These are phyloP conservation scores for Colletotrichum karsti DNA, from an alignment of 2,329 filamentous ascomycete species.

Conservation along the genomic window DNA sequence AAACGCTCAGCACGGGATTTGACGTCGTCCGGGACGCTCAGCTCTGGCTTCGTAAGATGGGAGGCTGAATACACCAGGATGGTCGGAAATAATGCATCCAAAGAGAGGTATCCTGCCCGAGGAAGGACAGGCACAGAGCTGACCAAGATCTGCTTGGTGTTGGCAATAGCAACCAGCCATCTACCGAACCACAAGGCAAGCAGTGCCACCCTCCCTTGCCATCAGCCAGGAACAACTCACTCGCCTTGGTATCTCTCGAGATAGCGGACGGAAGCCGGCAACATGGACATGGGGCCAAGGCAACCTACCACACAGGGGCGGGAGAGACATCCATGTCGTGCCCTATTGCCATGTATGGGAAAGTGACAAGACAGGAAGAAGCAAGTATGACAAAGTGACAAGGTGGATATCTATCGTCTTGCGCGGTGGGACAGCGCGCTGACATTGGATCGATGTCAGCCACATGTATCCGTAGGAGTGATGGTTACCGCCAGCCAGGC, in stretches of 20 bases:
- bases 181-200: not conserved
- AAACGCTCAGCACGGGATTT: not conserved
- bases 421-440: not conserved
- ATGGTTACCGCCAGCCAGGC: not conserved
- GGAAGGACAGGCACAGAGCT: not conserved
- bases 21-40: not conserved
- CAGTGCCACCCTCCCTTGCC: conserved; percentile 1
- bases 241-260: not conserved
- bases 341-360: conserved; percentile 7
- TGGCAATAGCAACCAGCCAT: not conserved
- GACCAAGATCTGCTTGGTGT: not conserved
- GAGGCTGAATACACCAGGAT: not conserved
- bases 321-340: conserved; percentile 1
- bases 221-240: not conserved
- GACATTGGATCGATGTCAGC: not conserved
- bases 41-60: too few relatives aligned
- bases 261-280: conserved; percentile 2
- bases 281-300: not conserved
- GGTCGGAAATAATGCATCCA: not conserved
- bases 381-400: not conserved
- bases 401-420: not conserved
- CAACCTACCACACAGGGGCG: not conserved
- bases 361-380: conserved; percentile 12
- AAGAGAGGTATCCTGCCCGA: not conserved
- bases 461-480: not conserved